phyloP scores from a whole-genome alignment of 2,329 filamentous ascomycete species.

The Verticillium tricorpus region DNA sequence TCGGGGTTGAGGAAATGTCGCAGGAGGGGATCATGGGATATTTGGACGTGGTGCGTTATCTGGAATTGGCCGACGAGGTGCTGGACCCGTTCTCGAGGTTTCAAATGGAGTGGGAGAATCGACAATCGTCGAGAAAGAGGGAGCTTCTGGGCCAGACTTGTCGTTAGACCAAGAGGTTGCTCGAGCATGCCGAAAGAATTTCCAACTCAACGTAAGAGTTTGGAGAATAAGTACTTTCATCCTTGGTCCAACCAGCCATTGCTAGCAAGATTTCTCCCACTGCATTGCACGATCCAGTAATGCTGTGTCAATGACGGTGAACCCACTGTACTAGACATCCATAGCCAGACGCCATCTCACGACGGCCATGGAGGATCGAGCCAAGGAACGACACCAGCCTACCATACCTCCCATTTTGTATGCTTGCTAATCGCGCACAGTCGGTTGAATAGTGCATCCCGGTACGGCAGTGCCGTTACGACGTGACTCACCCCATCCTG shows the following conservation, averaged over 20 bases:
- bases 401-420: background rate
- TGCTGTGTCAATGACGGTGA: too few species aligned
- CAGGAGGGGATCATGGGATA: background rate
- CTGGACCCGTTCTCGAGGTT: background rate
- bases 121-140: background rate
- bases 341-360: too few species aligned
- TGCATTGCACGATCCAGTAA: too few species aligned
- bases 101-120: background rate
- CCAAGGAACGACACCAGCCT: background rate
- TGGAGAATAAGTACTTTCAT: too few species aligned
- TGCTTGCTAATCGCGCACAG: background rate
- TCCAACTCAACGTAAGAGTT: too few species aligned
- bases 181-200: too few species aligned
- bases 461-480: background rate
- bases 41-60: background rate
- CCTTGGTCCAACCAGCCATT: too few species aligned
- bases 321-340: too few species aligned
- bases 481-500: background rate
- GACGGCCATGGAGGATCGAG: too few species aligned
- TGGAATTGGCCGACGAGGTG: background rate
- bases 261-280: too few species aligned
- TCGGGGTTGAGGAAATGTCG: background rate
- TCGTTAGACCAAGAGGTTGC: too few species aligned
- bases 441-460: conserved; percentile 1
- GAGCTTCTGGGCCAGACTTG: background rate